Percentiles rank a stretch among this genome's conserved stretches.
phyloP scores from a whole-genome alignment of 2,329 filamentous ascomycete genomes.

The Scedosporium dehoogii region DNA sequence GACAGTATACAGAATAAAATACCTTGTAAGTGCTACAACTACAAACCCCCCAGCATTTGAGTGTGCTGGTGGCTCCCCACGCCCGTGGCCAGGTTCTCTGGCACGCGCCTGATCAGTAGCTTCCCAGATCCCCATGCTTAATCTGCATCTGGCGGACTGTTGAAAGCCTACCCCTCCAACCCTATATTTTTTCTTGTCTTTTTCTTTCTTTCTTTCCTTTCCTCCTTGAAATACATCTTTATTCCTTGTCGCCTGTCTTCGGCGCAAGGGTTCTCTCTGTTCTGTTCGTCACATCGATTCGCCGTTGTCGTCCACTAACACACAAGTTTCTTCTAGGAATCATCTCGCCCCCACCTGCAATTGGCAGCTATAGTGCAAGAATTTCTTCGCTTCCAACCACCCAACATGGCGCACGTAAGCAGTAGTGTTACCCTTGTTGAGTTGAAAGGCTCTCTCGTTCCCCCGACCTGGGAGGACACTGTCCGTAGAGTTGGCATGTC shows the following conservation, averaged over 20 bases:
- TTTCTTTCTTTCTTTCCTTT: neutral
- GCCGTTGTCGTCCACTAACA: neutral
- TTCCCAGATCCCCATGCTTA: neutral
- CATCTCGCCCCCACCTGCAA: neutral
- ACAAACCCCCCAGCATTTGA: neutral
- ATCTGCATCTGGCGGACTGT: neutral
- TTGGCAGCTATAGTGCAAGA: neutral
- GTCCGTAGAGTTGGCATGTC: constrained; percentile 54
- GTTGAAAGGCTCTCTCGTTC: constrained; percentile 35
- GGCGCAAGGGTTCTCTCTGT: neutral
- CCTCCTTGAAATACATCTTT: neutral
- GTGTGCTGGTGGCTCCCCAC: too few species aligned
- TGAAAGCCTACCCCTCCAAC: too few species aligned
- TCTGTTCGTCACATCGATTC: neutral
- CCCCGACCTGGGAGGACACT: constrained; percentile 39
- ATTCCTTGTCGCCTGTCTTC: neutral
- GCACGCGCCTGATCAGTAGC: neutral
- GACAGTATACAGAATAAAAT: constrained; percentile 45
- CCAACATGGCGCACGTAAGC: constrained; percentile 33
- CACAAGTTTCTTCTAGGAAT: neutral
- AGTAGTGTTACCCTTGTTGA: constrained; percentile 21
- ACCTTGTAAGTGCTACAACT: neutral
- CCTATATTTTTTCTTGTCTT: neutral
- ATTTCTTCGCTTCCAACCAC: constrained; percentile 3
- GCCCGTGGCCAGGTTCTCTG: too few species aligned